Conservation (phyloP, 2,329 filamentous ascomycete genomes). For the Neonectria punicea region DNA sequence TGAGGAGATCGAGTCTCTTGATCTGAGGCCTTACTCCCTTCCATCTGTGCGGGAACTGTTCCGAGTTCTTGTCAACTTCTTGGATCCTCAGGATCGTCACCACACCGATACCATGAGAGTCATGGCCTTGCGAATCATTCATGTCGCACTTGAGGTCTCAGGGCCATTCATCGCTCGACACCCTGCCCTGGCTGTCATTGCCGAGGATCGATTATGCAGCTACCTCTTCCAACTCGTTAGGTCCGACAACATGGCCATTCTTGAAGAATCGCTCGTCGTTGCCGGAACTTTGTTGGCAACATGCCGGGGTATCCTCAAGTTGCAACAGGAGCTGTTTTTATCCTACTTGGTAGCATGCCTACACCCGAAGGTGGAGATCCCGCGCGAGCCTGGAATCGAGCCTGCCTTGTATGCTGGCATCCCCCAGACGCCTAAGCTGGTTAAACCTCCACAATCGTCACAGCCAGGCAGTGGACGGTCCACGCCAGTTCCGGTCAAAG, state of each 20-base stretch:
- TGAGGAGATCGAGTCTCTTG: conserved; percentile 59
- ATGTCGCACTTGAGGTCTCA: conserved; percentile 95
- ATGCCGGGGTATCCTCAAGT: conserved; percentile 88
- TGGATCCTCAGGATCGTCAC: conserved; percentile 92
- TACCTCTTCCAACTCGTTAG: conserved; percentile 96
- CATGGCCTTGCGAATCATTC: conserved; percentile 96
- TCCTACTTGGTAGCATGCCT: conserved; percentile 95
- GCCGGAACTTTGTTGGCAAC: conserved; percentile 91
- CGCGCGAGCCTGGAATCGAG: conserved; percentile 88
- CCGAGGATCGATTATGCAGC: conserved; percentile 91
- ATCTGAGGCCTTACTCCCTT: conserved; percentile 88
- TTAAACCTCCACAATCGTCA: conserved; percentile 76
- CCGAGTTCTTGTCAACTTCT: conserved; percentile 88
- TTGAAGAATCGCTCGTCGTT: conserved; percentile 92
- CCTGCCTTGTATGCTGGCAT: conserved; percentile 92
- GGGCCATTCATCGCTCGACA: conserved; percentile 95
- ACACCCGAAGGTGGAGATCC: conserved; percentile 94
- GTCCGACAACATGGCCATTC: conserved; percentile 94
- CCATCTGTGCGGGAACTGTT: conserved; percentile 96
- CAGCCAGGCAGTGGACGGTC: conserved; percentile 82
- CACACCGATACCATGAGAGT: conserved; percentile 96
- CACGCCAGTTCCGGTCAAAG: conserved; percentile 91
- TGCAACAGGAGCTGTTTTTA: conserved; percentile 96
- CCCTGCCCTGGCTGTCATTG: conserved; percentile 85
- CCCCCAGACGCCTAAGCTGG: conserved; percentile 87